Evolutionary conservation across 441 rosid genomes (phyloP).

Genomic region (Pelargonium myrrhifolium): DNA sequence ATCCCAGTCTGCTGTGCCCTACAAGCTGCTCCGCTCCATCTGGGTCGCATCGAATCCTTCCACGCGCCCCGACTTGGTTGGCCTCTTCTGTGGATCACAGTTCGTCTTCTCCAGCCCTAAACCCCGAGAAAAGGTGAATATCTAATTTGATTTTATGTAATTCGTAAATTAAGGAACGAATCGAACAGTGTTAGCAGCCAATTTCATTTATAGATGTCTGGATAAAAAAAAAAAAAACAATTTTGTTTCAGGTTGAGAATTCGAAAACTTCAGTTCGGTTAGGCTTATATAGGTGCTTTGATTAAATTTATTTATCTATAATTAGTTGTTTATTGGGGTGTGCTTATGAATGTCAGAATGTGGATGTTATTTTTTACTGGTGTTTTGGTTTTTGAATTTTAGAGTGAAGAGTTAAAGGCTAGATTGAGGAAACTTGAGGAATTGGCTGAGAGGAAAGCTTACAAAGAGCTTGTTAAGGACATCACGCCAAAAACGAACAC

Average conservation of each 20-base stretch:
- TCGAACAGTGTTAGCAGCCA: not conserved
- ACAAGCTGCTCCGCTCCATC: conserved; percentile 52
- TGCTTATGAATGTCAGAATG: not conserved
- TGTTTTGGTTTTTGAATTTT: conserved; percentile 1
- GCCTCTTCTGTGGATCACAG: conserved; percentile 47
- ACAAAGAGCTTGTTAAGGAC: conserved; percentile 81
- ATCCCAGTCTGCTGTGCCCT: conserved; percentile 32
- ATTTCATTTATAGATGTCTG: not conserved
- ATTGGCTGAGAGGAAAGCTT: conserved; percentile 69
- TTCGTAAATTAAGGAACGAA: not conserved
- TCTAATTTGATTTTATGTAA: conserved; percentile 4
- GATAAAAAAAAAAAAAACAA: not conserved
- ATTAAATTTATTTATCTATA: no score
- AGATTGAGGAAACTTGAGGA: conserved; percentile 66
- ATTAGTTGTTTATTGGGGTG: not conserved
- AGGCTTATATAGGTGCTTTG: not conserved
- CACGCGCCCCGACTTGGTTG: conserved; percentile 39
- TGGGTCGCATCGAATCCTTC: conserved; percentile 45
- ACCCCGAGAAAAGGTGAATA: conserved; percentile 68
- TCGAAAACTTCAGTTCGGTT: not conserved
- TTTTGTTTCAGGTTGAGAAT: not conserved
- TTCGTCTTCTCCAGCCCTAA: conserved; percentile 59
- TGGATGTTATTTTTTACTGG: not conserved
- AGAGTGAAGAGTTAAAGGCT: conserved; percentile 74
- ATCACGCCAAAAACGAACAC: conserved; percentile 48